Evolutionary conservation across 2,329 filamentous ascomycete species (phyloP).

Genomic region (Aspergillus versicolor): DNA sequence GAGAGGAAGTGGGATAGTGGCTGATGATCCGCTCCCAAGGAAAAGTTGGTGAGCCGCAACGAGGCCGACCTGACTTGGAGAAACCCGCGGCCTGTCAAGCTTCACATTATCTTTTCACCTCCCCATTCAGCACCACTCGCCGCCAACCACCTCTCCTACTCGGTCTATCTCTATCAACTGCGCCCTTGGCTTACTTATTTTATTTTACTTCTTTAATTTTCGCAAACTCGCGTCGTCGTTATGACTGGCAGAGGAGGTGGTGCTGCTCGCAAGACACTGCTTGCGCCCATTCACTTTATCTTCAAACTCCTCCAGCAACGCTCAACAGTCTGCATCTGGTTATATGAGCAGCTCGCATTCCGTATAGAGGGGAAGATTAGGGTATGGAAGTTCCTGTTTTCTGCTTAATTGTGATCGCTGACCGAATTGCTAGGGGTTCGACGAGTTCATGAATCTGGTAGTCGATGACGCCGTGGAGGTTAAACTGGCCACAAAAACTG

Average conservation of each 20-base stretch:
- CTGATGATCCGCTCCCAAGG: slow-evolving; percentile 24
- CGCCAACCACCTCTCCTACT: slow-evolving; percentile 1
- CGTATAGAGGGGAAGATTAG: slow-evolving; percentile 96
- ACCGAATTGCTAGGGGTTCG: slow-evolving; percentile 70
- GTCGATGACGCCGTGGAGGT: slow-evolving; percentile 95
- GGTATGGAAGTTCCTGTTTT: slow-evolving; percentile 49
- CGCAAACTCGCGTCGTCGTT: slow-evolving; percentile 19
- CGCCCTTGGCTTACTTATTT: background rate
- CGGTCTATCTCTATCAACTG: background rate
- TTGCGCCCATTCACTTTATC: slow-evolving; percentile 82
- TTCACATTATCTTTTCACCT: slow-evolving; percentile 15
- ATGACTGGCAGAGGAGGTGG: slow-evolving; percentile 58
- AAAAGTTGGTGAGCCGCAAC: slow-evolving; percentile 33
- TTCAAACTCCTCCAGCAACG: slow-evolving; percentile 88
- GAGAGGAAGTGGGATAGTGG: slow-evolving; percentile 26
- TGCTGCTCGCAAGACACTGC: slow-evolving; percentile 65
- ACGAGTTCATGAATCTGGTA: slow-evolving; percentile 99
- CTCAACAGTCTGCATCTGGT: slow-evolving; percentile 87
- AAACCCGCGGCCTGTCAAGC: slow-evolving; percentile 12
- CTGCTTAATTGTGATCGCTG: slow-evolving; percentile 5
- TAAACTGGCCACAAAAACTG: slow-evolving; percentile 76
- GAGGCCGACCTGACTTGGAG: slow-evolving; percentile 9
- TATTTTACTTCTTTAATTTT: background rate
- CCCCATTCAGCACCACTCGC: slow-evolving; percentile 5
- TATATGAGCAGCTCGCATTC: slow-evolving; percentile 93